Base-by-base conservation (phyloP, 1,139 yeast species). In the Citeromyces hawaiiensis region DNA sequence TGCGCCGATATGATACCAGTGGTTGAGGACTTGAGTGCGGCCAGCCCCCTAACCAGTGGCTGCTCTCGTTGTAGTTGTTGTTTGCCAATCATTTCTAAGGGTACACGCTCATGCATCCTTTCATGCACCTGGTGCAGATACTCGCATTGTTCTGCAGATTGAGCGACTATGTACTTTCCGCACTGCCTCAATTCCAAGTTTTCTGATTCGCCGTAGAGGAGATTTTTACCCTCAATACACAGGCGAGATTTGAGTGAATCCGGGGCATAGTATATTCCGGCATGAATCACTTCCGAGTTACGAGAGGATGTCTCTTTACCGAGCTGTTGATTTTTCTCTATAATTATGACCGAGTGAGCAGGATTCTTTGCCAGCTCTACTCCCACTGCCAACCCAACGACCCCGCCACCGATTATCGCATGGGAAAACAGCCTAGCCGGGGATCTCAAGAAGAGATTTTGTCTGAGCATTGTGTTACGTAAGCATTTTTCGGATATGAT, bases 141-240 rank as follows among this genome's bases (percentile, higher is more conserved):
- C 35, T 74, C 76, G 35, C 63, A 68, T 49, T 87, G 88, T 1
- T 47, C 48, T 13, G 76, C 85, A 41, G 67, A 65, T 54, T 86
- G 95, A 1, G 96, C 95, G 11, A 87, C 87, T 5, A 87, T 61
- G 87, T 94, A 82, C 54, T 87, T 87, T 5, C 96, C 96, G 60
- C 94, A 83, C 40, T 69, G 62, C 35, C 60, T 51, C 48, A 77
- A 58, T 31, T 70, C 73, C 7, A 83, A 81, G 2, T 74, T 75
- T 7, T 66, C 62, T 1, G 64, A 68, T 14, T 68, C 68, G 19
- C 63, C 57, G 52, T 86, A 87, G 14, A 87, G 65, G 55, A 76
- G 59, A 17, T 73, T 55, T 49, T 83, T 86, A 0, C 96, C 96
- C 34, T 68, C 66, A 29, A 87, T 66, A 49, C 96, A 87, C 35